Evolutionary conservation across 2,329 filamentous ascomycete genomes (phyloP).

Genomic region (Sarocladium strictum): DNA sequence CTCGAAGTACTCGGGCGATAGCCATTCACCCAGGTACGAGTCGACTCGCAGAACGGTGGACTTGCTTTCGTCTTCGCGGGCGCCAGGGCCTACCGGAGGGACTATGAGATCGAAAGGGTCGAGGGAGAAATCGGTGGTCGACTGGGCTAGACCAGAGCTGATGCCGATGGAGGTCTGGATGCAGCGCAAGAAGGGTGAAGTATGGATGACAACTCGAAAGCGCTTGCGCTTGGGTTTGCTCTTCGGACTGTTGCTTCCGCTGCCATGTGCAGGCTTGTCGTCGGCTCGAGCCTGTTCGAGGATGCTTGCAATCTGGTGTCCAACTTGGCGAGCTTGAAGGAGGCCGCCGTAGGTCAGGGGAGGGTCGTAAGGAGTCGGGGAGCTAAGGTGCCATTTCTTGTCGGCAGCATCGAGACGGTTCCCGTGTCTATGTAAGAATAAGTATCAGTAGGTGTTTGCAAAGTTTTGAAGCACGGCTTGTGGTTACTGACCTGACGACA

Average conservation of each 20-base stretch:
- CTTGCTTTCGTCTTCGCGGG: conserved; percentile 30
- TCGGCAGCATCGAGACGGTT: conserved; percentile 91
- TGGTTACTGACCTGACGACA: conserved; percentile 31
- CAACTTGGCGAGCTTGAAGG: conserved; percentile 77
- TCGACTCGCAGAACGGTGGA: conserved; percentile 73
- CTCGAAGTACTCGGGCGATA: conserved; percentile 89
- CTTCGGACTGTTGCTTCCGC: background rate
- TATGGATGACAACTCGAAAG: conserved; percentile 81
- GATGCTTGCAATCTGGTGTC: conserved; percentile 75
- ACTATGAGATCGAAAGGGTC: conserved; percentile 28
- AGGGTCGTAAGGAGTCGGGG: conserved; percentile 90
- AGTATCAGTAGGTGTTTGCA: background rate
- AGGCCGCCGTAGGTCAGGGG: conserved; percentile 93
- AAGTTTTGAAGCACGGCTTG: no score
- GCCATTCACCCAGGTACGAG: conserved; percentile 92
- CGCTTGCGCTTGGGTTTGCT: conserved; percentile 40
- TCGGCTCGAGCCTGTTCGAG: conserved; percentile 43
- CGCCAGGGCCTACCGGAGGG: conserved; percentile 14
- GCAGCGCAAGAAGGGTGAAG: conserved; percentile 89
- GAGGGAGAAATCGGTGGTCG: conserved; percentile 25
- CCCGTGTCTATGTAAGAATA: conserved; percentile 61
- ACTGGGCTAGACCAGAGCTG: conserved; percentile 72
- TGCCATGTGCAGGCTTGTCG: conserved; percentile 15
- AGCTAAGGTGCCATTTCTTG: conserved; percentile 89
- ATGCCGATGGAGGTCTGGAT: conserved; percentile 88